Evolutionary conservation across 768 basidiomycete genomes (phyloP).

Genomic region (Gyrodon lividus): DNA sequence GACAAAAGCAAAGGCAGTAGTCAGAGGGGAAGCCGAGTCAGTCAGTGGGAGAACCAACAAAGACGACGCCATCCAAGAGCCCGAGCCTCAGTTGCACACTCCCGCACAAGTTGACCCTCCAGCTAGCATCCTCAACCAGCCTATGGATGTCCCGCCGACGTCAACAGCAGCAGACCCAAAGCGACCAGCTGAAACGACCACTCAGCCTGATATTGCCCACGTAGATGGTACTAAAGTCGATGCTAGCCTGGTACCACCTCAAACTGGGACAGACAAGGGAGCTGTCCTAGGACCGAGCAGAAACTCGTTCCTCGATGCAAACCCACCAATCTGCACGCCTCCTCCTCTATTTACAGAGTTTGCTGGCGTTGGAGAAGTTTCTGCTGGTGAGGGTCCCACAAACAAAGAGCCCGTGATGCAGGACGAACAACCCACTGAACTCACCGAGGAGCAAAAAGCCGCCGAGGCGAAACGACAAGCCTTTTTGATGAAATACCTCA

Average conservation of each 20-base stretch:
- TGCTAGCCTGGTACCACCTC: background rate
- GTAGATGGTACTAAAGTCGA: constrained; percentile 12
- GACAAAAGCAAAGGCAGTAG: background rate
- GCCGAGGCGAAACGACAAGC: constrained; percentile 20
- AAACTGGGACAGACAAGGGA: background rate
- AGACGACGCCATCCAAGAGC: background rate
- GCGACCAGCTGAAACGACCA: background rate
- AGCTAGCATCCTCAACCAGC: constrained; percentile 10
- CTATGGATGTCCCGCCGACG: constrained; percentile 7
- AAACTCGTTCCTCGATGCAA: constrained; percentile 5
- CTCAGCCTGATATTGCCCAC: constrained; percentile 1
- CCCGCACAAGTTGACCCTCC: constrained; percentile 28
- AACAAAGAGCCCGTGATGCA: constrained; percentile 15
- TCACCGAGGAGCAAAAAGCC: constrained; percentile 21
- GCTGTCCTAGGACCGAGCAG: background rate
- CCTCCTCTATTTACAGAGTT: constrained; percentile 30
- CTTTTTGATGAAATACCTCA: constrained; percentile 18
- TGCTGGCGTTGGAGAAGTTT: constrained; percentile 2
- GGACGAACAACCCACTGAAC: constrained; percentile 16
- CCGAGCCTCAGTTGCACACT: constrained; percentile 14
- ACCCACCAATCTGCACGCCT: constrained; percentile 15
- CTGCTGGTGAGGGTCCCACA: constrained; percentile 4
- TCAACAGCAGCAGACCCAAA: background rate
- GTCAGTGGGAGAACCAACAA: background rate
- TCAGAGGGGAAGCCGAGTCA: constrained; percentile 8